These are phyloP conservation scores for Melaleuca quinquenervia DNA, from an alignment of 345 rosid genomes.

Conservation along the genomic window DNA sequence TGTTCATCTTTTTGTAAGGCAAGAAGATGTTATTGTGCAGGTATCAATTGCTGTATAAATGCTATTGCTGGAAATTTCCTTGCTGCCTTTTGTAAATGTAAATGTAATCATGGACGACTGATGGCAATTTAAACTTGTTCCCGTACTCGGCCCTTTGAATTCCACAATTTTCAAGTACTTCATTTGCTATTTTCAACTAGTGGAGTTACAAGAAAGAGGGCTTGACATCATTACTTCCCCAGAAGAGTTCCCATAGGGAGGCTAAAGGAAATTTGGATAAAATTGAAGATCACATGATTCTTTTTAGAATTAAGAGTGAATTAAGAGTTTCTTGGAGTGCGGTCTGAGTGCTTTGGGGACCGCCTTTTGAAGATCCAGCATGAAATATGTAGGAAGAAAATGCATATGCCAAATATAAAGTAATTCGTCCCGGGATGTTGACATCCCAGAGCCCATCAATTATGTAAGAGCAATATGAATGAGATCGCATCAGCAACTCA, in stretches of 20 bases:
- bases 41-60: neutral
- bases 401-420: neutral
- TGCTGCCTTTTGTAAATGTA: neutral
- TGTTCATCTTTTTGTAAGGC: neutral
- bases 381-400: neutral
- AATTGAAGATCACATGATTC: neutral
- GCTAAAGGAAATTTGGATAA: neutral
- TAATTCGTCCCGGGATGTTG: neutral
- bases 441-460: neutral
- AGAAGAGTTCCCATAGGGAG: neutral
- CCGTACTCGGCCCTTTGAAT: neutral
- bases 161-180: neutral
- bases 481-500: neutral
- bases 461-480: neutral
- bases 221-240: neutral
- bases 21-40: neutral
- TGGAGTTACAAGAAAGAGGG: neutral
- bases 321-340: neutral
- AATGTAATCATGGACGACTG: neutral
- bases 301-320: neutral
- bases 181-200: neutral
- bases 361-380: neutral
- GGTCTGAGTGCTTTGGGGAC: neutral
- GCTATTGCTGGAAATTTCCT: neutral
- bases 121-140: neutral